A percentile compares a stretch with the other conserved stretches of the same genome.
phyloP scores from a whole-genome alignment of 495 filamentous ascomycete genomes.

The Penicillium nucicola region DNA sequence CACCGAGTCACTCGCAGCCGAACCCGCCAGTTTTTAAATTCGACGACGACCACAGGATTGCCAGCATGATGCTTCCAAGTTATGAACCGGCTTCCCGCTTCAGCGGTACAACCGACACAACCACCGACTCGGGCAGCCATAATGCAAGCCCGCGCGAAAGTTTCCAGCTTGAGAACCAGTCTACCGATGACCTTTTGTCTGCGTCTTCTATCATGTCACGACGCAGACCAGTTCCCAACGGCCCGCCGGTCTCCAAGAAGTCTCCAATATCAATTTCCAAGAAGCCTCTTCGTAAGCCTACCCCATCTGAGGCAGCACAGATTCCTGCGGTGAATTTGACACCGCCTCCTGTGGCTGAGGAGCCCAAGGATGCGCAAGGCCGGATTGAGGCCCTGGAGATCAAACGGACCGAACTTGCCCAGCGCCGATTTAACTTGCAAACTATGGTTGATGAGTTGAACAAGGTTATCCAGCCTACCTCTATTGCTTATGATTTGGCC shows the following conservation, averaged over 20 bases:
- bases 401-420: slow-evolving; percentile 59
- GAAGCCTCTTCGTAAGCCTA: slow-evolving; percentile 49
- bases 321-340: slow-evolving; percentile 25
- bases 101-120: slow-evolving; percentile 70
- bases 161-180: slow-evolving; percentile 30
- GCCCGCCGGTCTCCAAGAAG: slow-evolving; percentile 41
- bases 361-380: slow-evolving; percentile 49
- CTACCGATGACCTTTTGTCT: slow-evolving; percentile 25
- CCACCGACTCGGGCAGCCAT: slow-evolving; percentile 38
- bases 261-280: slow-evolving; percentile 29
- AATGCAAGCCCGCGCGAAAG: slow-evolving; percentile 44
- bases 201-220: slow-evolving; percentile 45
- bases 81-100: slow-evolving; percentile 64
- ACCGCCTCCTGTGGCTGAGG: slow-evolving; percentile 57
- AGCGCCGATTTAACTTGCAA: slow-evolving; percentile 67
- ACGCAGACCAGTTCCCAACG: slow-evolving; percentile 43
- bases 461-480: slow-evolving; percentile 53
- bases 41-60: slow-evolving; percentile 12
- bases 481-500: slow-evolving; percentile 54
- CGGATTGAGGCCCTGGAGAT: slow-evolving; percentile 67
- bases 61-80: slow-evolving; percentile 24
- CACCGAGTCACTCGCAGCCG: not conserved
- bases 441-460: slow-evolving; percentile 72
- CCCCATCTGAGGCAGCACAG: slow-evolving; percentile 46
- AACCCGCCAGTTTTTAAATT: slow-evolving; percentile 13